Percentiles rank a stretch among this genome's conserved stretches.
phyloP scores from a whole-genome alignment of 176 grass and related monocot genomes.

The Chloris gayana region DNA sequence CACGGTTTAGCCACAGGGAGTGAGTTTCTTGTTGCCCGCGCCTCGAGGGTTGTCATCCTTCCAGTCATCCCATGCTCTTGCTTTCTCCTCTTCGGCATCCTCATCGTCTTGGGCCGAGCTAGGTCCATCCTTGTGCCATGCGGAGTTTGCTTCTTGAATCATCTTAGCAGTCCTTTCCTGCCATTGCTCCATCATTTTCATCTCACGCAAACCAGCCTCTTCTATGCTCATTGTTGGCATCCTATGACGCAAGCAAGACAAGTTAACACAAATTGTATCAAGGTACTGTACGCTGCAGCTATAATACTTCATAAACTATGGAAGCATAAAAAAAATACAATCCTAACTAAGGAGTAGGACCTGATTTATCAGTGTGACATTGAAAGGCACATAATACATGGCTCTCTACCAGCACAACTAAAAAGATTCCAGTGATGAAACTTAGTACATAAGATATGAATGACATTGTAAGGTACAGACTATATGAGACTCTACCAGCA shows the following conservation, averaged over 20 bases:
- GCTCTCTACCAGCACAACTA: background rate
- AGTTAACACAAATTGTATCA: background rate
- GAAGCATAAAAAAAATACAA: background rate
- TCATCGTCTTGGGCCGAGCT: constrained; percentile 63
- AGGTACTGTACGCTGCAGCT: background rate
- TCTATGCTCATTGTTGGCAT: constrained; percentile 94
- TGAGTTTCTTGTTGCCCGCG: constrained; percentile 96
- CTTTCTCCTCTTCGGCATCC: constrained; percentile 74
- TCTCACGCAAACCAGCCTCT: constrained; percentile 83
- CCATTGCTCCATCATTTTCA: constrained; percentile 94
- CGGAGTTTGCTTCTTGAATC: constrained; percentile 73
- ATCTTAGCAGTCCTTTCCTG: constrained; percentile 70
- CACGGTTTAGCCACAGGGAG: constrained; percentile 70
- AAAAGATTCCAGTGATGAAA: background rate
- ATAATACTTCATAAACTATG: background rate
- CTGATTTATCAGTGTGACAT: background rate
- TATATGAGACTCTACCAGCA: too few relatives aligned
- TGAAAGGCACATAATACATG: background rate
- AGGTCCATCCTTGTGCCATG: constrained; percentile 68
- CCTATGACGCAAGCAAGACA: constrained; percentile 35
- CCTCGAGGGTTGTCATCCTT: constrained; percentile 96
- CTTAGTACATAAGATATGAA: background rate
- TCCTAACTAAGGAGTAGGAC: background rate
- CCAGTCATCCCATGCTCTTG: constrained; percentile 90
- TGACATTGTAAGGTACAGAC: too few relatives aligned